Conservation (phyloP, 768 basidiomycete genomes). For the Rhizopogon vinicolor region DNA sequence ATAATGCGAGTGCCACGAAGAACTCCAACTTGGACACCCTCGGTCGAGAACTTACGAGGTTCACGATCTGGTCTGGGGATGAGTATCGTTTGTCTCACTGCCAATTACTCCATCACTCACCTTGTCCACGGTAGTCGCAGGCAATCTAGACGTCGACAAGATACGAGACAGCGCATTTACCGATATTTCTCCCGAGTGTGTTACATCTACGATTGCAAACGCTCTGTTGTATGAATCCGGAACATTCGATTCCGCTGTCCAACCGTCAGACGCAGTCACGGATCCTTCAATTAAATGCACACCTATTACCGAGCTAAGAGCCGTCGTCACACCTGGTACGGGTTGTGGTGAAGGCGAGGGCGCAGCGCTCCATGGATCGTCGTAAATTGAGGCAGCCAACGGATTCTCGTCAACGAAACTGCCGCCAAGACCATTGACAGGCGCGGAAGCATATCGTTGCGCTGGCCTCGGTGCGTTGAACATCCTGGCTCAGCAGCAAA, state of each 20-base stretch:
- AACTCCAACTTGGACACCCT: constrained; percentile 87
- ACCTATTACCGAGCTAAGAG: constrained; percentile 73
- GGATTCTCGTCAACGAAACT: constrained; percentile 80
- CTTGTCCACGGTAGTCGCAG: constrained; percentile 79
- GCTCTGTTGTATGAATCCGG: constrained; percentile 74
- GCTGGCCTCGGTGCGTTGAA: constrained; percentile 80
- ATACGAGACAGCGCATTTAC: constrained; percentile 81
- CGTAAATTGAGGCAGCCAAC: constrained; percentile 67
- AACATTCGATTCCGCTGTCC: constrained; percentile 71
- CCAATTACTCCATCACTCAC: constrained; percentile 33
- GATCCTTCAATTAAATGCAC: neutral
- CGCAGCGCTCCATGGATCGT: constrained; percentile 77
- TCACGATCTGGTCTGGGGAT: constrained; percentile 63
- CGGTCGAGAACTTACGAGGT: constrained; percentile 76
- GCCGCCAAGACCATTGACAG: constrained; percentile 56
- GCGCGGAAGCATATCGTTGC: constrained; percentile 58
- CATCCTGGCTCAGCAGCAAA: constrained; percentile 40
- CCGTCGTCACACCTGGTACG: constrained; percentile 42
- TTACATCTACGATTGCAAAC: constrained; percentile 69
- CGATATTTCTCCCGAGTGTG: constrained; percentile 69
- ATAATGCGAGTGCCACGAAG: constrained; percentile 85
- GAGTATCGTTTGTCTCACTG: neutral
- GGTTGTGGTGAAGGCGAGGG: constrained; percentile 71
- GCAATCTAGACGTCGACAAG: constrained; percentile 69
- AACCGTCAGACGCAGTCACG: neutral